phyloP scores from a whole-genome alignment of 129 eudicot genomes.

The Flaveria bidentis region DNA sequence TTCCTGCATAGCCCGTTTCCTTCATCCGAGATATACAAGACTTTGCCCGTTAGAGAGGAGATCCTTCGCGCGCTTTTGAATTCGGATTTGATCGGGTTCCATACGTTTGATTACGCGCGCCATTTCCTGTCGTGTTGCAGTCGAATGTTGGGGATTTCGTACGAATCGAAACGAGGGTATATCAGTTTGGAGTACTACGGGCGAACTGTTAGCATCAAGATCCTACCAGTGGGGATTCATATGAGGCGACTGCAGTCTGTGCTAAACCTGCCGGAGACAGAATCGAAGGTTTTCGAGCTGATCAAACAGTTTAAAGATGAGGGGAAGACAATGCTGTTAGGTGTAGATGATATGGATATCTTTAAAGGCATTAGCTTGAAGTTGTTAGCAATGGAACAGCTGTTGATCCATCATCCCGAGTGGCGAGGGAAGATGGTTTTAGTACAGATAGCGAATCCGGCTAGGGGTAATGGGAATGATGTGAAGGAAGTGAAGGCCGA shows the following conservation, averaged over 20 bases:
- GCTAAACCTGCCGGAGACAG: constrained; percentile 53
- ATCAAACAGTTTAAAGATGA: constrained; percentile 45
- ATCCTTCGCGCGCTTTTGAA: constrained; percentile 61
- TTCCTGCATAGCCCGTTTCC: constrained; percentile 82
- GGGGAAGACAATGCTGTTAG: constrained; percentile 70
- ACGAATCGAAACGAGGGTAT: constrained; percentile 72
- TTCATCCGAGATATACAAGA: constrained; percentile 70
- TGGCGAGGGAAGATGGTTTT: constrained; percentile 74
- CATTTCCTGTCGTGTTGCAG: constrained; percentile 79
- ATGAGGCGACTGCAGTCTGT: constrained; percentile 68
- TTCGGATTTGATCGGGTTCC: constrained; percentile 72
- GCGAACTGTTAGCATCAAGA: constrained; percentile 69
- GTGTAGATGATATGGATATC: constrained; percentile 69
- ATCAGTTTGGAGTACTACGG: constrained; percentile 71
- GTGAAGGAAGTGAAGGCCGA: constrained; percentile 64
- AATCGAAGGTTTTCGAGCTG: constrained; percentile 52
- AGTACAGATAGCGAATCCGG: constrained; percentile 73
- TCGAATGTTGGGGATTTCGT: constrained; percentile 74
- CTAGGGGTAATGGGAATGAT: constrained; percentile 73
- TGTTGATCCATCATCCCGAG: constrained; percentile 59
- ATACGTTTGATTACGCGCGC: constrained; percentile 76
- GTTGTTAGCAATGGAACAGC: constrained; percentile 69
- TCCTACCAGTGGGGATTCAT: constrained; percentile 76
- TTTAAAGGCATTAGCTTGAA: constrained; percentile 73
- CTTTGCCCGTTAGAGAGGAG: constrained; percentile 81